phyloP scores from a whole-genome alignment of 768 basidiomycete species.

The Piloderma croceum region DNA sequence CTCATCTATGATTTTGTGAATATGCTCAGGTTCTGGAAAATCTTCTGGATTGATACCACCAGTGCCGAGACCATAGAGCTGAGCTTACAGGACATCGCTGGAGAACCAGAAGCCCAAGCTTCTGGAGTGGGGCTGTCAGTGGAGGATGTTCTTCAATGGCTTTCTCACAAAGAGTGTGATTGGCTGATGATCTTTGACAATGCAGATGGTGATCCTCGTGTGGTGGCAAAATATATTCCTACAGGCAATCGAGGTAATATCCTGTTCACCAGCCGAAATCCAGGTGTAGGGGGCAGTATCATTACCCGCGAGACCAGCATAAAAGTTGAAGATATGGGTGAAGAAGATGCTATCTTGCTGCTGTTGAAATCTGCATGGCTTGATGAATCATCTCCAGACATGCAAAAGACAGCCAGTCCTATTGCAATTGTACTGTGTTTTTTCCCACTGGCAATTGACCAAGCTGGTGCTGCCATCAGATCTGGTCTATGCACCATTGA shows the following conservation, averaged over 20 bases:
- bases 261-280: too few relatives aligned
- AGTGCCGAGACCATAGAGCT: constrained; percentile 9
- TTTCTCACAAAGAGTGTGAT: constrained; percentile 8
- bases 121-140: too few relatives aligned
- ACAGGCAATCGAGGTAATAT: constrained; percentile 9
- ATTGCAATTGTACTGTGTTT: constrained; percentile 13
- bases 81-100: constrained; percentile 7
- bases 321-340: too few relatives aligned
- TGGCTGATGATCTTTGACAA: constrained; percentile 20
- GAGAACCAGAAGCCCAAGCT: background rate
- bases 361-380: constrained; percentile 13
- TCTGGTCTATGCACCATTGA: too few relatives aligned
- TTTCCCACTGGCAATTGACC: too few relatives aligned
- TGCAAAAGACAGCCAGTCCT: constrained; percentile 1
- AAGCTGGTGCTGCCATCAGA: too few relatives aligned
- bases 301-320: too few relatives aligned
- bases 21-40: constrained; percentile 12
- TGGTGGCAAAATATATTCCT: constrained; percentile 12
- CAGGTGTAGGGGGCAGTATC: too few relatives aligned
- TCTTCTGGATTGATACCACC: constrained; percentile 22
- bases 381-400: background rate
- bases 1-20: background rate
- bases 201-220: constrained; percentile 10
- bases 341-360: constrained; percentile 13
- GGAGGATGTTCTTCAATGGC: constrained; percentile 8